A percentile compares a stretch with the other conserved stretches of the same genome.
Conservation (phyloP, 345 rosid species). For the Populus pruinosa region DNA sequence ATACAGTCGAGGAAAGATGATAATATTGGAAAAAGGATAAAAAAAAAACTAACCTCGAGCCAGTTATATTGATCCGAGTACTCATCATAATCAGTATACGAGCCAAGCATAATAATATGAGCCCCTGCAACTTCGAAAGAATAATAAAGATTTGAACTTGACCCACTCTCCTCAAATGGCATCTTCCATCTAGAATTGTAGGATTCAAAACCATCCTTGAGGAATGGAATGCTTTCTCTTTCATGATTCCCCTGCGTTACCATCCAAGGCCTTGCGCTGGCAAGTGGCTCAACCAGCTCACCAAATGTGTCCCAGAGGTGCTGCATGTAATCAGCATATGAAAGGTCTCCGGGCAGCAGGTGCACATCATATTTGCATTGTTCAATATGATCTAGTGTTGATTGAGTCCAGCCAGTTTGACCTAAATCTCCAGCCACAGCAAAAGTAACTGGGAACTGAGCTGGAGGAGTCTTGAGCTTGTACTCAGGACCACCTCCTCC, state of each 20-base stretch:
- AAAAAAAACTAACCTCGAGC: slow-evolving; percentile 58
- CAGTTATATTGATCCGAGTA: slow-evolving; percentile 70
- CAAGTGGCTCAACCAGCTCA: slow-evolving; percentile 82
- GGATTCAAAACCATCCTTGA: slow-evolving; percentile 67
- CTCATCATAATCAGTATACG: slow-evolving; percentile 65
- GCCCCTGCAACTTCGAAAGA: slow-evolving; percentile 88
- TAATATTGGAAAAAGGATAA: not conserved
- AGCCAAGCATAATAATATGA: slow-evolving; percentile 86
- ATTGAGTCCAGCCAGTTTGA: slow-evolving; percentile 93
- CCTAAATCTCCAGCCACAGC: slow-evolving; percentile 97
- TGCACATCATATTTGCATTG: slow-evolving; percentile 70
- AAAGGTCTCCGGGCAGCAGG: slow-evolving; percentile 91
- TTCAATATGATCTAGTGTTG: slow-evolving; percentile 80
- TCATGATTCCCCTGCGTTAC: slow-evolving; percentile 97
- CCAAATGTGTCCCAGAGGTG: slow-evolving; percentile 91
- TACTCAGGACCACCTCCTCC: slow-evolving; percentile 82
- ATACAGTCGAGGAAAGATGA: not conserved
- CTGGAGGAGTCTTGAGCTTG: slow-evolving; percentile 83
- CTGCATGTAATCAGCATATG: slow-evolving; percentile 92
- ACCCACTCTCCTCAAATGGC: slow-evolving; percentile 88
- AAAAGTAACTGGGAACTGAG: slow-evolving; percentile 69
- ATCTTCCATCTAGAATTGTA: slow-evolving; percentile 93
- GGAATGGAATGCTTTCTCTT: slow-evolving; percentile 58
- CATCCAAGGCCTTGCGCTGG: slow-evolving; percentile 97
- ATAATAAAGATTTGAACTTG: slow-evolving; percentile 82